These are phyloP conservation scores for Plasmodium vivax DNA, from an alignment of 169 alveolate species.

Conservation along the genomic window DNA sequence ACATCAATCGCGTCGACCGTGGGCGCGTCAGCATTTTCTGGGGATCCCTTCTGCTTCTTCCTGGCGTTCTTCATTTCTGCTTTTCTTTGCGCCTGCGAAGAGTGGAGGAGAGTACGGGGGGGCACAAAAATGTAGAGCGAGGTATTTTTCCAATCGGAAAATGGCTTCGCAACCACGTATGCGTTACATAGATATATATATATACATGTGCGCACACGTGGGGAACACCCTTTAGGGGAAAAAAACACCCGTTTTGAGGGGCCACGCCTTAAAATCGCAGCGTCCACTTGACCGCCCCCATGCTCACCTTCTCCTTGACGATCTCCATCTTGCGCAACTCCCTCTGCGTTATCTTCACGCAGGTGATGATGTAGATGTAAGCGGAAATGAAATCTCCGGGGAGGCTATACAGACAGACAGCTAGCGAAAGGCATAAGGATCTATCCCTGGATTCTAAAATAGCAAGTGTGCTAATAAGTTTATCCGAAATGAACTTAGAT, in stretches of 20 bases:
- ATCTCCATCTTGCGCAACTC: conserved; percentile 40
- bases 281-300: not conserved
- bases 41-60: not conserved
- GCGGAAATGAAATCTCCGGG: conserved; percentile 55
- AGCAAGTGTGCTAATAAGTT: conserved; percentile 64
- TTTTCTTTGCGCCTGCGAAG: conserved; percentile 45
- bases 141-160: not conserved
- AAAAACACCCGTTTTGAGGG: not conserved
- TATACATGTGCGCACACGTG: not conserved
- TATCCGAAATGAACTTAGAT: conserved; percentile 62
- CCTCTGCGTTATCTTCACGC: conserved; percentile 65
- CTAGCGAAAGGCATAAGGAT: conserved; percentile 59
- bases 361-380: conserved; percentile 46
- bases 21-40: not conserved
- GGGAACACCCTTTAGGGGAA: not conserved
- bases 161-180: not conserved
- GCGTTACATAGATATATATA: not conserved
- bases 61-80: conserved; percentile 40
- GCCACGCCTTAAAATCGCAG: not conserved
- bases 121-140: not conserved
- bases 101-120: not conserved
- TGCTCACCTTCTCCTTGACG: conserved; percentile 32
- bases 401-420: conserved; percentile 66
- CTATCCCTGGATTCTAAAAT: conserved; percentile 66
- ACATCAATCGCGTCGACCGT: not conserved